Evolutionary conservation across 2,329 filamentous ascomycete genomes (phyloP).

Genomic region (Chalaropsis ovoidea): DNA sequence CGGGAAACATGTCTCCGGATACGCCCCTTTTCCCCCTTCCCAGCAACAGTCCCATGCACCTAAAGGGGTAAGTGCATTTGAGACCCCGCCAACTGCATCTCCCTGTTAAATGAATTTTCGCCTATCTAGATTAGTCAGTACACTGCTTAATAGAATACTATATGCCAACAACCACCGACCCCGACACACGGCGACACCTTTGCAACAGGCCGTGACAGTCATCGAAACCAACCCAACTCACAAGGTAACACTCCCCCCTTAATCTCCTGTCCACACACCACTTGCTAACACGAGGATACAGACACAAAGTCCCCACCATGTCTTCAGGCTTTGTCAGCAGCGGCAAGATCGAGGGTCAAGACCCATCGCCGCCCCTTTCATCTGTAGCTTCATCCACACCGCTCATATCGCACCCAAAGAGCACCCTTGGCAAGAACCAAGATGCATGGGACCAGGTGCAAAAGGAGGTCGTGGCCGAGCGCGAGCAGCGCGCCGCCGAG

Average conservation of each 20-base stretch:
- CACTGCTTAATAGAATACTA: neutral
- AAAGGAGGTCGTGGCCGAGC: conserved; percentile 52
- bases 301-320: conserved; percentile 33
- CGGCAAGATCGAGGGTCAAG: conserved; percentile 39
- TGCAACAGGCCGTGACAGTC: neutral
- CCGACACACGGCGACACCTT: neutral
- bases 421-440: conserved; percentile 28
- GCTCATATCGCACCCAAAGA: conserved; percentile 25
- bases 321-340: conserved; percentile 47
- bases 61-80: neutral
- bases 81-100: neutral
- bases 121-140: neutral
- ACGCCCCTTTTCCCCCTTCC: neutral
- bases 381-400: conserved; percentile 18
- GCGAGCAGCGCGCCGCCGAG: conserved; percentile 44
- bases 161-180: neutral
- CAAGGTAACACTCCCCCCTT: neutral
- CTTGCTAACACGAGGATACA: neutral
- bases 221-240: neutral
- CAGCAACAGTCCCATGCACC: neutral
- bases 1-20: neutral
- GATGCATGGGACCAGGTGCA: conserved; percentile 56
- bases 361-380: conserved; percentile 24
- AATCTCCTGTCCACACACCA: neutral
- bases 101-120: neutral